Base-by-base conservation (phyloP, 1,139 yeast species). In the Kazachstania sp. region DNA sequence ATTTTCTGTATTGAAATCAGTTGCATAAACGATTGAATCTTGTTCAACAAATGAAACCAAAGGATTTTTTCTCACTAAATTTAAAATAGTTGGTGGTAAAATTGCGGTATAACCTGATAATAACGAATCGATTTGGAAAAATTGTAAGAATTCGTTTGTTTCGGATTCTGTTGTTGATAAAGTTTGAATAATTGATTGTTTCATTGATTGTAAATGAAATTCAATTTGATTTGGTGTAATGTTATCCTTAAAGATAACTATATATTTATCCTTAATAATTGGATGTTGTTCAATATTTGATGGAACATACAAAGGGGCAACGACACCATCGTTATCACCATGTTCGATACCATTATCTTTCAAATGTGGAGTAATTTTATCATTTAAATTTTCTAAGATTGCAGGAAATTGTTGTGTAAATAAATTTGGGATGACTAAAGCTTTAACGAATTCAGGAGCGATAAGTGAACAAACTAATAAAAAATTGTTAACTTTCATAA, bases 31-130 rank as follows among this genome's bases (percentile, higher is more conserved):
- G 53, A 76, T 70, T 4, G 95, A 83, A 67, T 88, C 96, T 56
- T 74, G 73, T 73, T 88, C 97, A 53, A 88, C 80, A 59, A 78
- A 80, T 43, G 80, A 79, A 49, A 88, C 87, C 49, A 77, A 72
- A n/a, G 90, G 88, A 63, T 79, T 78, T 54, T 73, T 71, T 61
- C 90, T 81, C 58, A 92, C 78, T 58, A 79, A 69, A 45, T 83
- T 83, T 49, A 90, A 68, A 45, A 88, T 80, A 46, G 78, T 79
- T 43, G 81, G 81, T 52, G 83, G 75, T 71, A 88, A 85, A 66
- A 72, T 76, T 47, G 95, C 97, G 45, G 83, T 71, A 68, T 84
- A 85, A 50, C 95, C 94, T 46, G 66, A 65, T 52, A 82, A 61
- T 37, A 66, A 55, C 40, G 71, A 73, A 51, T 77, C 80, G 54